Evolutionary conservation across 106 monocot species (phyloP).

Genomic region (Hemerocallis citrina): DNA sequence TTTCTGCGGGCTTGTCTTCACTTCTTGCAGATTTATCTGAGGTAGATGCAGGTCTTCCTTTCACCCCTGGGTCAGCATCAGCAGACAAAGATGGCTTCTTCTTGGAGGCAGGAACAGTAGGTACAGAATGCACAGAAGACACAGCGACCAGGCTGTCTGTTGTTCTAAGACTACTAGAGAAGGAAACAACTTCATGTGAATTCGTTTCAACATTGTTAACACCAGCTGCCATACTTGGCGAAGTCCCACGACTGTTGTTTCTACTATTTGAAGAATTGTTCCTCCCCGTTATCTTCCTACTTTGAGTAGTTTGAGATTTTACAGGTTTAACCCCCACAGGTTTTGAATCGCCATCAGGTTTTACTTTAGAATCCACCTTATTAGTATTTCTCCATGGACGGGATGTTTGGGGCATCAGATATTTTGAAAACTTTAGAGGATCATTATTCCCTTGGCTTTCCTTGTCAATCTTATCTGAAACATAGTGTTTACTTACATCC

Average conservation of each 20-base stretch:
- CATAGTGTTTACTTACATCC: conserved; percentile 96
- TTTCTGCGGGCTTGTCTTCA: conserved; percentile 23
- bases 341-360: conserved; percentile 25
- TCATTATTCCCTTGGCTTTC: conserved; percentile 30
- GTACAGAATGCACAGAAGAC: conserved; percentile 16
- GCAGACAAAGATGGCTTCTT: conserved; percentile 19
- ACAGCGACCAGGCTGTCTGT: conserved; percentile 4
- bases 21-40: conserved; percentile 16
- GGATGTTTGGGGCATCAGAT: conserved; percentile 61
- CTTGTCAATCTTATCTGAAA: conserved; percentile 44
- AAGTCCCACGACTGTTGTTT: conserved; percentile 12
- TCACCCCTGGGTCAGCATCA: conserved; percentile 9
- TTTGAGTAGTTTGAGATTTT: conserved; percentile 30
- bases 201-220: conserved; percentile 25
- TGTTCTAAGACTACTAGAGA: conserved; percentile 6
- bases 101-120: conserved; percentile 13
- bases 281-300: conserved; percentile 25
- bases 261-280: conserved; percentile 26
- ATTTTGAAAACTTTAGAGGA: conserved; percentile 41
- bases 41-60: conserved; percentile 25
- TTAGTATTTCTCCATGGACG: conserved; percentile 26
- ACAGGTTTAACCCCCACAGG: conserved; percentile 27
- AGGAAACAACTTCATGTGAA: conserved; percentile 14
- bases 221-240: conserved; percentile 12
- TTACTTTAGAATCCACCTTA: conserved; percentile 46